Conservation (phyloP, 2,329 filamentous ascomycete genomes). For the Colletotrichum zoysiae region DNA sequence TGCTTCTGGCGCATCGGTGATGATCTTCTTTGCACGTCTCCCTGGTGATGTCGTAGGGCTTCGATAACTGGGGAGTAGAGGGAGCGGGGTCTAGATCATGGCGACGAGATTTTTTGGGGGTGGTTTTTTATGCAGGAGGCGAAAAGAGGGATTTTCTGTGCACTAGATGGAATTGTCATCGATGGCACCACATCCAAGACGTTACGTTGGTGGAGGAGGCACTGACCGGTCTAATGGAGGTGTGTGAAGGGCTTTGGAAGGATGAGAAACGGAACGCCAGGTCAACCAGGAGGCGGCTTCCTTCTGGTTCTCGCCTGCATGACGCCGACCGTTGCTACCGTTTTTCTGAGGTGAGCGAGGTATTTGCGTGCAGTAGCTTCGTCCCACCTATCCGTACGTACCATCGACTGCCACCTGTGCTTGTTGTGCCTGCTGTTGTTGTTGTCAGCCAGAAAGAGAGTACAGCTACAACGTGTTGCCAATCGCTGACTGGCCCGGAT, state of each 20-base stretch:
- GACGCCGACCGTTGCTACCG: conserved; percentile 6
- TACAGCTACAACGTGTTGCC: conserved; percentile 28
- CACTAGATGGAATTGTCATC: neutral
- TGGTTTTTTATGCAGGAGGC: conserved; percentile 1
- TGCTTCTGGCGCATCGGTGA: neutral
- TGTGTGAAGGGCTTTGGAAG: neutral
- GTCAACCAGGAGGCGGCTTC: neutral
- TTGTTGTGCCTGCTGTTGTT: neutral
- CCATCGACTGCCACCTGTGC: conserved; percentile 37
- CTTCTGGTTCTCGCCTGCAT: conserved; percentile 14
- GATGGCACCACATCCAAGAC: conserved; percentile 11
- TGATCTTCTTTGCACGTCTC: conserved; percentile 17
- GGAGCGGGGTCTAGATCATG: conserved; percentile 11
- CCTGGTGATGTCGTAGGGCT: conserved; percentile 13
- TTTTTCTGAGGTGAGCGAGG: neutral
- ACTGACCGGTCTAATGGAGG: neutral
- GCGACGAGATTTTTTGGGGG: conserved; percentile 12
- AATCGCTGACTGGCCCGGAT: conserved; percentile 31
- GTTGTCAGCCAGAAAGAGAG: conserved; percentile 21
- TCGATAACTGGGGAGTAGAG: neutral
- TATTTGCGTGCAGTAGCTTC: conserved; percentile 1
- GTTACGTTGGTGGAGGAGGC: conserved; percentile 25
- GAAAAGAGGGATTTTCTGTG: conserved; percentile 28
- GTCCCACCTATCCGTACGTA: conserved; percentile 4
- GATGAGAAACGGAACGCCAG: neutral